Conservation (phyloP, 176 grass and related monocot species). For the Zizania latifolia region DNA sequence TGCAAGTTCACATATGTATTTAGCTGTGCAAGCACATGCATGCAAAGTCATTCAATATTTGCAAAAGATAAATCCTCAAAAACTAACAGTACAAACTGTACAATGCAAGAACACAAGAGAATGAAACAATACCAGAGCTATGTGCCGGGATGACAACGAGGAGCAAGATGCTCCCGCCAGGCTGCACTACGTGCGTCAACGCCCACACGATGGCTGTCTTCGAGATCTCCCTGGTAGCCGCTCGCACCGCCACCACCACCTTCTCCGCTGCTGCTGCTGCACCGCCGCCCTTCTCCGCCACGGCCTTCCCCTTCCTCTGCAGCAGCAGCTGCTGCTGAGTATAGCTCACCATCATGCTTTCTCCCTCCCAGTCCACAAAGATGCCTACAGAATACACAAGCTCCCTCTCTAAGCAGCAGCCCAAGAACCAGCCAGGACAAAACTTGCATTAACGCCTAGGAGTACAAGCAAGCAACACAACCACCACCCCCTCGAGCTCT, state of each 20-base stretch:
- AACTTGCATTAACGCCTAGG: conserved; percentile 24
- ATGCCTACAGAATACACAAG: conserved; percentile 46
- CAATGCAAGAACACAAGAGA: conserved; percentile 7
- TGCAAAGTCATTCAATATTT: background rate
- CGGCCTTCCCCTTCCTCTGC: conserved; percentile 68
- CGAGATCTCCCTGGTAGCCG: conserved; percentile 73
- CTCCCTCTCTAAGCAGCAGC: conserved; percentile 9
- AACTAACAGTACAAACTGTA: conserved; percentile 13
- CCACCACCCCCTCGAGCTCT: conserved; percentile 23
- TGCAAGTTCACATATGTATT: conserved; percentile 11
- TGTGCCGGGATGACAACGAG: conserved; percentile 68
- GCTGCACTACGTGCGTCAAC: conserved; percentile 86
- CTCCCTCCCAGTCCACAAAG: background rate
- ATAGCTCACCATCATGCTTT: conserved; percentile 34
- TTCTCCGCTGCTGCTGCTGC: conserved; percentile 45
- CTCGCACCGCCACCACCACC: conserved; percentile 88
- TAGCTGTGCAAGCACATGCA: conserved; percentile 11
- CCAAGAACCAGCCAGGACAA: conserved; percentile 23
- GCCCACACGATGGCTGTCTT: conserved; percentile 92
- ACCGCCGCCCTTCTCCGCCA: conserved; percentile 36
- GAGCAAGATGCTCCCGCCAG: conserved; percentile 76
- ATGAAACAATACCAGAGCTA: conserved; percentile 63
- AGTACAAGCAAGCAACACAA: conserved; percentile 44
- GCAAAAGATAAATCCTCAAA: background rate
- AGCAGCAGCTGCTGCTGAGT: conserved; percentile 43